Conservation (phyloP, 2,329 filamentous ascomycete genomes). For the Penicillium sp. region DNA sequence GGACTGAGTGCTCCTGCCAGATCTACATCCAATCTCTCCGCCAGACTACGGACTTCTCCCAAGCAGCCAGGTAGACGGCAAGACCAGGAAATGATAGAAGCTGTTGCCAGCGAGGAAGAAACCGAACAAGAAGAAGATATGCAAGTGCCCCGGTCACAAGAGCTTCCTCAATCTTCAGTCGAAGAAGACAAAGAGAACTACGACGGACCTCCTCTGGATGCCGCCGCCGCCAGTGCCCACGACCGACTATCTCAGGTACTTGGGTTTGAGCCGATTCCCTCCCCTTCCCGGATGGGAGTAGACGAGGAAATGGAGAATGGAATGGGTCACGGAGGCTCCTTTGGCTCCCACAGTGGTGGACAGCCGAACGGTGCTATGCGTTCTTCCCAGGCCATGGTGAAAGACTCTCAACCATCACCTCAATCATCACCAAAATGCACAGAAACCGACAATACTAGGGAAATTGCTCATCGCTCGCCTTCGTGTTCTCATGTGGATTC, state of each 20-base stretch:
- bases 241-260: conserved; percentile 34
- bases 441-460: neutral
- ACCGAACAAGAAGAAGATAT: conserved; percentile 41
- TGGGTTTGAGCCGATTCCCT: conserved; percentile 20
- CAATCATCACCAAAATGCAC: conserved; percentile 16
- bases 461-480: neutral
- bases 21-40: conserved; percentile 3
- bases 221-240: conserved; percentile 29
- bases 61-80: conserved; percentile 6
- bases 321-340: neutral
- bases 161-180: conserved; percentile 21
- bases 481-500: conserved; percentile 7
- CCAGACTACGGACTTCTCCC: conserved; percentile 2
- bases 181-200: conserved; percentile 45
- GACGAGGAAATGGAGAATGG: conserved; percentile 1
- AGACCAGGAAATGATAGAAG: conserved; percentile 14
- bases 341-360: conserved; percentile 2
- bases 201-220: conserved; percentile 22
- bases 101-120: conserved; percentile 36
- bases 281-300: conserved; percentile 6
- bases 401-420: conserved; percentile 32
- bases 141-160: conserved; percentile 24
- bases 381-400: conserved; percentile 31
- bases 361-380: conserved; percentile 8
- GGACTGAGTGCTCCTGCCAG: conserved; percentile 28